Base-by-base conservation (phyloP, 768 basidiomycete species). In the Cystobasidium tubakii region DNA sequence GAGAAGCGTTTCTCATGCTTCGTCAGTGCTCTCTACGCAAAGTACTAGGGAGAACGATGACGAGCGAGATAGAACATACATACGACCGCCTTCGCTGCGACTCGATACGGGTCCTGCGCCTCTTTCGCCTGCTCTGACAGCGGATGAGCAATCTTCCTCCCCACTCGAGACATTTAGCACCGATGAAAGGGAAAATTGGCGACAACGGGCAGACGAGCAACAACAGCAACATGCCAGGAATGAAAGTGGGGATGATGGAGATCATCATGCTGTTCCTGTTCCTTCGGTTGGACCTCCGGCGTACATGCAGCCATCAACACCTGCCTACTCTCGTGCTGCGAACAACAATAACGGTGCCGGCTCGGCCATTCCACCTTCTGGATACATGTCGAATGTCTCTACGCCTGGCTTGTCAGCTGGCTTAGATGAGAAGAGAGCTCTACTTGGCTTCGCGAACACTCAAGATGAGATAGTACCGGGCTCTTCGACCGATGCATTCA, bases 291-390 rank as follows among this genome's bases (percentile, higher is more conserved):
- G 69, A 6, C 69, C 69, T 10, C 69, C 69, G 3, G 69, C 69
- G 4, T 71, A 71, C 55, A 71, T 71, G 46, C 69, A 71, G 31
- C 69, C 69, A 9, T 44, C 69, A 21, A 42, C 55, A 12, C 69
- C 69, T 23, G 69, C 69, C 21, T 71, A 71, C 36, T 27, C 53
- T 36, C 29, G 63, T 46, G 63, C 33, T 39, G 27, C 34, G 10
- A 65, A 12, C 43, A 23, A 10, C 12, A 43, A 65, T 33, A 46
- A 3, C 63, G 21, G 31, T 27, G 7, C 6, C 63, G 39, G 25
- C 34, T 23, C 29, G 17, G 33, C 31, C 15, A 65, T 65, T 46
- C 63, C 27, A 39, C 12, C 57, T 31, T 39, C 57, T 25, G 63
- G 36, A 17, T 39, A 65, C 21, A 1, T 43, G 31, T 65, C 63